Percentiles rank a stretch among this genome's conserved stretches.
phyloP scores from a whole-genome alignment of 2,329 filamentous ascomycete genomes.

The Nakataea oryzae region DNA sequence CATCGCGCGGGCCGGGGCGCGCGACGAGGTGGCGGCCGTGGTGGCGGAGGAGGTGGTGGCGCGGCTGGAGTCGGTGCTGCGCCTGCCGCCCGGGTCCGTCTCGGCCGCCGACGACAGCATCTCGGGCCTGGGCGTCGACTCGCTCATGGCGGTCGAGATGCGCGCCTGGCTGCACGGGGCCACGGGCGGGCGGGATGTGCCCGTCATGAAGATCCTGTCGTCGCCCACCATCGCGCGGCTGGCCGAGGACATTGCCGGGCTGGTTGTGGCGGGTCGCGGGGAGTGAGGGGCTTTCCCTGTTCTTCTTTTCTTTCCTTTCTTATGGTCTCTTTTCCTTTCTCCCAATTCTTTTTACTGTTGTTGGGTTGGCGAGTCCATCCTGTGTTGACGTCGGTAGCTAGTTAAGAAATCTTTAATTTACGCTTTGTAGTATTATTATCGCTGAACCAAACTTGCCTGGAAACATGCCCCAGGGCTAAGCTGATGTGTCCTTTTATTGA shows the following conservation, averaged over 20 bases:
- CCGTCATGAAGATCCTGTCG: constrained; percentile 33
- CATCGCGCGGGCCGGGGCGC: constrained; percentile 14
- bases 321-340: too few relatives aligned
- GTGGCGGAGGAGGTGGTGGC: constrained; percentile 17
- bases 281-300: neutral
- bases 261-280: neutral
- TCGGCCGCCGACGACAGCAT: constrained; percentile 21
- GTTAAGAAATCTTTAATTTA: too few relatives aligned
- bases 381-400: too few relatives aligned
- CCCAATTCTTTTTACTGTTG: too few relatives aligned
- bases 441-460: too few relatives aligned
- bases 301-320: too few relatives aligned
- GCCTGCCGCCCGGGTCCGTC: constrained; percentile 15
- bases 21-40: constrained; percentile 13
- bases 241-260: neutral
- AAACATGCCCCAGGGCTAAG: too few relatives aligned
- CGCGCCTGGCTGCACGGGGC: constrained; percentile 34
- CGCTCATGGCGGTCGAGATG: constrained; percentile 28
- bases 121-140: constrained; percentile 28
- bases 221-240: constrained; percentile 14
- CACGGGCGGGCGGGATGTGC: constrained; percentile 26
- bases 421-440: too few relatives aligned
- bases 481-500: too few relatives aligned
- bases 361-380: too few relatives aligned
- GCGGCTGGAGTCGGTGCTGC: constrained; percentile 20